These are phyloP conservation scores for Mortierella sp. DNA, from an alignment of 371 early-diverging fungal species.

Conservation along the genomic window DNA sequence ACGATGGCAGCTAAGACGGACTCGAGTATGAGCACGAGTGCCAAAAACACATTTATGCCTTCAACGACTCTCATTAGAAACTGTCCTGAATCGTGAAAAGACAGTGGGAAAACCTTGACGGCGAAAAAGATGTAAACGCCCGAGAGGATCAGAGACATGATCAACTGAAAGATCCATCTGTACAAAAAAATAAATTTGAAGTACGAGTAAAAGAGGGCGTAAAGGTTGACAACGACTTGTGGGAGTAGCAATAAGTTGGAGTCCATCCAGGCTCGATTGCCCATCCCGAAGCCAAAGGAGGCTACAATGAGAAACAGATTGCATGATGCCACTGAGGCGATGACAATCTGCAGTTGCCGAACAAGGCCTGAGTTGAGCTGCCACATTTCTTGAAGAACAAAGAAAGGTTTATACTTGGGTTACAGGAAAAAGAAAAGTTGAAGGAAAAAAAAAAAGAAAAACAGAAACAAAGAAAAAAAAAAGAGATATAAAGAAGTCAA, in stretches of 20 bases:
- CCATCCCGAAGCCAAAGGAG: slow-evolving; percentile 7
- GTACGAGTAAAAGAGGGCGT: slow-evolving; percentile 22
- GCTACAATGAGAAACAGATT: slow-evolving; percentile 20
- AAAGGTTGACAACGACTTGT: slow-evolving; percentile 17
- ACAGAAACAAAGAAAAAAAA: neutral
- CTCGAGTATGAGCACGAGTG: neutral
- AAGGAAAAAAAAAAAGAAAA: neutral
- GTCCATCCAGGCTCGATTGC: neutral
- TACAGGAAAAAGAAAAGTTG: neutral
- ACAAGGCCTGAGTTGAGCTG: neutral
- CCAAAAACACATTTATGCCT: slow-evolving; percentile 7
- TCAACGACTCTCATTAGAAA: slow-evolving; percentile 12
- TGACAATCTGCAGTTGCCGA: neutral
- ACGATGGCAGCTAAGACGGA: neutral
- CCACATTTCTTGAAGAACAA: neutral
- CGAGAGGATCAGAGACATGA: slow-evolving; percentile 6
- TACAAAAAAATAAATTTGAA: neutral
- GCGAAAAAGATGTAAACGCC: slow-evolving; percentile 18
- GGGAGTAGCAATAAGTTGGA: slow-evolving; percentile 17
- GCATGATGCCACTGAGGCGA: slow-evolving; percentile 4
- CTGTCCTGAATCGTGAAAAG: neutral
- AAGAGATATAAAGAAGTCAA: neutral
- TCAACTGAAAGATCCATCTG: neutral
- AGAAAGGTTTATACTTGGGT: neutral
- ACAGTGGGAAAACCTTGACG: neutral